Percentiles rank a stretch among this genome's conserved stretches.
These are phyloP conservation scores for Tribonema minus DNA, from an alignment of 108 stramenopile genomes.

Conservation along the genomic window DNA sequence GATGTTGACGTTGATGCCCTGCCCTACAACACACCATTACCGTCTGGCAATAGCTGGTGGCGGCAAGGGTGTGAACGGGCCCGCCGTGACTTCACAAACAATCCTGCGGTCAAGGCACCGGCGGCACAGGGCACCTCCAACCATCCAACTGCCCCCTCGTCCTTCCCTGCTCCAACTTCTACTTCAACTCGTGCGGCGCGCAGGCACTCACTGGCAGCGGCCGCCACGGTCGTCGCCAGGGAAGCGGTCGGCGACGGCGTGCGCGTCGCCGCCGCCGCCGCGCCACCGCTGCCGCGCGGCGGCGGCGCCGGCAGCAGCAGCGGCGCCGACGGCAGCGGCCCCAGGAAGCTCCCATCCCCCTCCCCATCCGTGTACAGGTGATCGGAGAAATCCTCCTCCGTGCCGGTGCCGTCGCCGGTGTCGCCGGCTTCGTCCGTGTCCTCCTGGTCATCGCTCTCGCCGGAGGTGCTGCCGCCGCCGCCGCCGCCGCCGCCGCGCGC, in stretches of 20 bases:
- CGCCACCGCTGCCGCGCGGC: not conserved
- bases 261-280: not conserved
- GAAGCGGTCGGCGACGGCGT: not conserved
- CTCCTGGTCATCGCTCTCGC: not conserved
- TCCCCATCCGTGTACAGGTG: not conserved
- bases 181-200: too few species aligned
- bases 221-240: not conserved
- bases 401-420: not conserved
- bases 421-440: not conserved
- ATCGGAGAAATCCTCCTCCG: not conserved
- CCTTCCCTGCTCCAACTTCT: too few species aligned
- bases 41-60: too few species aligned
- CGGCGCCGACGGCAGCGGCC: not conserved
- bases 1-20: too few species aligned
- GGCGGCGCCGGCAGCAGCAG: not conserved
- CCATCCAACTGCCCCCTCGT: too few species aligned
- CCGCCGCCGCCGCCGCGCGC: not conserved
- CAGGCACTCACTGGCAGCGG: too few species aligned
- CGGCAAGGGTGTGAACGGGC: too few species aligned
- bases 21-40: too few species aligned
- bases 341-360: not conserved
- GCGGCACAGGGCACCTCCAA: too few species aligned
- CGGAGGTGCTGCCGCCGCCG: not conserved
- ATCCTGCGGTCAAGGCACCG: too few species aligned
- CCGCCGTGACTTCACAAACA: too few species aligned